Evolutionary conservation across 2,329 filamentous ascomycete species (phyloP), one percentile per base, ranked within the genome.

Genomic region (Coniella vitis): DNA sequence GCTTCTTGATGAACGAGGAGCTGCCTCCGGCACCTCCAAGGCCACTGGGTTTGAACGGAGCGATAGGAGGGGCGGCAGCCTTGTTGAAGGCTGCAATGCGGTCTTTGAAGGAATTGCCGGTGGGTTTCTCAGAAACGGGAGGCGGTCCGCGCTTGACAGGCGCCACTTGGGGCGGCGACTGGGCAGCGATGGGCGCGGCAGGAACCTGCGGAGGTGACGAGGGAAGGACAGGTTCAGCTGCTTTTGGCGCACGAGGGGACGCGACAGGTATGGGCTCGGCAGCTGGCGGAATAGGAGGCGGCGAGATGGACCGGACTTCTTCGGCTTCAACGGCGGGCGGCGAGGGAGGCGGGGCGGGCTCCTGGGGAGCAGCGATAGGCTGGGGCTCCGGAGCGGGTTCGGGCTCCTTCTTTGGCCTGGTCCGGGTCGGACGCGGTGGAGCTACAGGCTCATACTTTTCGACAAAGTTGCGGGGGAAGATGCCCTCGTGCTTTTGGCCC

Each of bases 21-120:
- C 77, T 72, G 51, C 79, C 75, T 25, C 76, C 71, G 7, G 51
- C 13, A 22, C 43, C 47, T 49, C 75, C 68, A 21, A 84, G 69
- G 2, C 81, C 81, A 52, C 77, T 75, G 17, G 90, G 88, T 63
- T 95, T 95, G 70, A 94, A 91, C 1, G 93, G 93, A n/a, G 89
- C 80, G 52, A 93, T 74, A 8, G 93, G 93, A 3, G 90, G 82
- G 5, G 90, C 89, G 34, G 87, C 81, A 38, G 87, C 74, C 64
- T 91, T 93, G 68, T 98, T 98, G 72, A 98, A 98, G 38, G 93
- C 91, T 31, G 93, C 93, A 63, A 98, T 95, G 54, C 93, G 87
- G 68, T 97, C 93, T 63, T 81, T 90, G 72, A 98, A 97, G 2
- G 93, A 89, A 61, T 79, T 87, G 39, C 72, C 75, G 25, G 37